Evolutionary conservation across 306 rosid species (phyloP), one percentile per base, ranked within the genome.

Genomic region (Parietaria judaica): DNA sequence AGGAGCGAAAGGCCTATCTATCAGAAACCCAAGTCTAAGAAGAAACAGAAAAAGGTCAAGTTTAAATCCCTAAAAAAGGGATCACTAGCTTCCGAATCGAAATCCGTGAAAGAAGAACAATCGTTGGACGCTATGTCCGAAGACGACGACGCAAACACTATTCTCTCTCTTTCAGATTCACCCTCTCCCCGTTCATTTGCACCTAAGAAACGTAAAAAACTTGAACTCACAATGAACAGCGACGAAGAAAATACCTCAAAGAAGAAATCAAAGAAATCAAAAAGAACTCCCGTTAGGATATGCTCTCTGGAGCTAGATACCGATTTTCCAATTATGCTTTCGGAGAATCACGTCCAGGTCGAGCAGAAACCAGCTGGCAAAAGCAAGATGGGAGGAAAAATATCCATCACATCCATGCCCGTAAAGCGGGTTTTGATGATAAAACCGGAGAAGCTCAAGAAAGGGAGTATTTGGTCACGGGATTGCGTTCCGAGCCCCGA

Each of bases 401-500:
- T 92, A 84, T 84, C 95, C 58, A 92, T 92, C 71, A 84, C 86
- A 51, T 51, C 85, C 55, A 84, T 92, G 96, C 94, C 96, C 48
- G 82, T 84, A 38, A 92, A 92, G 80, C 80, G 96, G 66, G 73
- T 88, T 37, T 60, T 86, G 58, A 72, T 54, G 75, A 88, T 92
- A 73, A 92, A 88, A 72, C 84, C 99, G 14, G 99, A 88, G 80
- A 92, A 82, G 74, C 53, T 86, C 60, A 92, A 84, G 80, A 88
- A 86, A 76, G 85, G 85, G 34, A 88, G 74, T 72, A 68, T 79
- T 70, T 88, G 96, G 99, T 80, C 88, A 44, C 84, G 81, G 77
- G 99, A 92, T 68, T 88, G 90, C 76, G 75, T 88, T 76, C 99
- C 96, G 17, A 61, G 86, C 37, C 88, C 99, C 52, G 96, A 92